phyloP scores from a whole-genome alignment of 495 filamentous ascomycete species.

The Neurospora hispaniola region DNA sequence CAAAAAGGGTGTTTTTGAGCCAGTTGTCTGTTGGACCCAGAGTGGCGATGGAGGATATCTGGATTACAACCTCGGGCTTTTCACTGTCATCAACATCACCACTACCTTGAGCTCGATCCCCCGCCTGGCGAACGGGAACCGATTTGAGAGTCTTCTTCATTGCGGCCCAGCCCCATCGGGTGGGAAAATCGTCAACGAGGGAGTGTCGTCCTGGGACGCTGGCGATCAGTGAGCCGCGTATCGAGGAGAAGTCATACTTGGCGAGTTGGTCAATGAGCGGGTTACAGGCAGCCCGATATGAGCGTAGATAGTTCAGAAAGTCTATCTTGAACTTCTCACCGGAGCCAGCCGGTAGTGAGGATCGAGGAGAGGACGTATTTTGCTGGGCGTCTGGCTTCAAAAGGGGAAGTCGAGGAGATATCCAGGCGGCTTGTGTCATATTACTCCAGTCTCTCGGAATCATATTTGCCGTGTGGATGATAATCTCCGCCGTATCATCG shows the following conservation, averaged over 20 bases:
- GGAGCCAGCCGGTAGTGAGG: slow-evolving; percentile 34
- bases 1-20: slow-evolving; percentile 58
- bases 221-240: slow-evolving; percentile 65
- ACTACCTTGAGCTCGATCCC: background rate
- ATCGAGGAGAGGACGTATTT: background rate
- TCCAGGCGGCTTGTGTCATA: slow-evolving; percentile 80
- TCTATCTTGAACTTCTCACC: slow-evolving; percentile 68
- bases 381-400: background rate
- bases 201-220: slow-evolving; percentile 62
- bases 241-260: slow-evolving; percentile 56
- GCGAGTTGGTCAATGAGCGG: slow-evolving; percentile 44
- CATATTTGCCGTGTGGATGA: slow-evolving; percentile 89
- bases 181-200: slow-evolving; percentile 30
- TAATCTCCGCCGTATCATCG: slow-evolving; percentile 65
- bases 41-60: slow-evolving; percentile 77
- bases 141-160: slow-evolving; percentile 48
- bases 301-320: slow-evolving; percentile 58
- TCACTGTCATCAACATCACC: background rate
- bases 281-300: slow-evolving; percentile 46
- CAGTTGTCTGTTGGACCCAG: slow-evolving; percentile 65
- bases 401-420: slow-evolving; percentile 59
- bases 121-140: slow-evolving; percentile 30
- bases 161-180: slow-evolving; percentile 65
- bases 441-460: slow-evolving; percentile 76
- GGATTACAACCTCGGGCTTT: slow-evolving; percentile 53